Evolutionary conservation across 2,329 filamentous ascomycete genomes (phyloP), one percentile per base, ranked within the genome.

Genomic region (Monosporascus sp.): DNA sequence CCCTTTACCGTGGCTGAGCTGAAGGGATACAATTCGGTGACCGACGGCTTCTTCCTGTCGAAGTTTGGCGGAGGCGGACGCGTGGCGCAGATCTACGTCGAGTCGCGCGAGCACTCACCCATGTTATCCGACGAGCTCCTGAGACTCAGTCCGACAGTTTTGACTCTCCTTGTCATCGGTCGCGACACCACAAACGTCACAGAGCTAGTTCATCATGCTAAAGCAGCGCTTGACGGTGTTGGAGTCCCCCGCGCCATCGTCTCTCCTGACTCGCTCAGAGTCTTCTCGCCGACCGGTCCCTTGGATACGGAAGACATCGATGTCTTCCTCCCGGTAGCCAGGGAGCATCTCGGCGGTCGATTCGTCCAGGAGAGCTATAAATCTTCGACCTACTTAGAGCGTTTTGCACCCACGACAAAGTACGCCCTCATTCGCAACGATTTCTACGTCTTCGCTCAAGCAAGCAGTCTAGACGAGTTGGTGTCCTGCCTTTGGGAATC

Each of bases 51-150:
- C 51, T 58, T 60, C 47, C 49, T 56, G 3, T 25, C 52, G 25
- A 22, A 56, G 27, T 52, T 60, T 41, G 45, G 35, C 1, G 63
- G 63, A 3, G 63, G 63, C n/a, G 54, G 52, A 2, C 53, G 59
- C 5, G 45, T 63, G 7, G 55, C 62, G 2, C 62, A 65, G 52
- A 52, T 65, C n/a, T 62, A 59, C 45, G 35, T 65, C 39, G 52
- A 55, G 37, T 55, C 24, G 52, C 50, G 20, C 41, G 39, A 39
- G 11, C 7, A 44, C 4, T 14, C 45, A 22, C 24, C 51, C 27
- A 27, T 56, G 17, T 27, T 64, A 20, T 64, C 62, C 9, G 62
- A 64, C 52, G 41, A 43, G 22, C 52, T 64, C 41, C 37, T 63
- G 27, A 27, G 46, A 3, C 44, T 51, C 18, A 54, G 37, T 5